Base-by-base conservation (phyloP, 2,329 filamentous ascomycete genomes). In the Talaromyces funiculosus region DNA sequence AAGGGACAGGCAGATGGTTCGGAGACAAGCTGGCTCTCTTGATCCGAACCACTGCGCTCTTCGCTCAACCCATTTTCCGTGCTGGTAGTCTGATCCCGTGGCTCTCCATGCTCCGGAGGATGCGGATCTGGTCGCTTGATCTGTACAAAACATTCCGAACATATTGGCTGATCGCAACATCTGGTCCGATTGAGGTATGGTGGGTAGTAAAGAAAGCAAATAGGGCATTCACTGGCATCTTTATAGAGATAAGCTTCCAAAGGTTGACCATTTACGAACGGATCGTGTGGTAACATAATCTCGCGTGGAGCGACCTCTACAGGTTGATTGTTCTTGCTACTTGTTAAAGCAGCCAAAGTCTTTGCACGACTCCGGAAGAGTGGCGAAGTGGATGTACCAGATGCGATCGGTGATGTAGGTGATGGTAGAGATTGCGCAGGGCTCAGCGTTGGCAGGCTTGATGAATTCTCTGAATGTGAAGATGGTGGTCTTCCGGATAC, bases 81-180 rank as follows among this genome's bases (percentile, higher is more conserved):
- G 16, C 66, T 57, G 6, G 72, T 68, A 64, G 75, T 76, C 8
- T 76, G 71, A 60, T 82, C 78, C 47, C 71, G 64, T 7, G 33
- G 26, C 53, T 78, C 74, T 29, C 83, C 82, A 69, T 94, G 90
- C 72, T 96, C 90, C 1, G 91, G 90, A 40, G 92, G 86, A 72
- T 97, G 90, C 9, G 92, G 92, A 65, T 99, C 93, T 3, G 92
- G 87, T 43, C 94, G 86, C 73, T 97, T 97, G 72, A 99, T 99
- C 74, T 99, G 94, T 3, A 99, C 94, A 69, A 99, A 99, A 74
- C 94, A 99, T 77, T 99, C 94, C 43, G 92, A 97, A 77, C 94
- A 99, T 64, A 99, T 97, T 5, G 90, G 83, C 72, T 99, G 94
- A 68, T 96, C 92, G 74, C 94, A 99, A 72, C 94, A 99, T 66